Conservation (phyloP, 1,284 basidiomycete genomes). For the Naganishia cerealis region DNA sequence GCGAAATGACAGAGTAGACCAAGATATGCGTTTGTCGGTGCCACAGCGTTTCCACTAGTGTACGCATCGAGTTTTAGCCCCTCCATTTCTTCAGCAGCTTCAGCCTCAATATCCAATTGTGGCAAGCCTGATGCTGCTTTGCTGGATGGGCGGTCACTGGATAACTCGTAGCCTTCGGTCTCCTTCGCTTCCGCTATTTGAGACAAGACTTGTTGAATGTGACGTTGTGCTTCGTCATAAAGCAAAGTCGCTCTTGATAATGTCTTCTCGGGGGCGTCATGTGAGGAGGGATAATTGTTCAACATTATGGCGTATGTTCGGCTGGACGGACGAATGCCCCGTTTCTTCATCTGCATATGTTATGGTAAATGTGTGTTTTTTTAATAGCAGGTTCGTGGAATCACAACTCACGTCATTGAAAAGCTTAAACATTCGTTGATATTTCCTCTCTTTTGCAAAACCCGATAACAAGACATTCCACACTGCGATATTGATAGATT, state of each 20-base stretch:
- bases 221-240: conserved; percentile 45
- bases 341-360: conserved; percentile 51
- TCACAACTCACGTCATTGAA: conserved; percentile 46
- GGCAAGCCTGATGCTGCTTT: neutral
- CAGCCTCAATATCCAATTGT: neutral
- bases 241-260: conserved; percentile 45
- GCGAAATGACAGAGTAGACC: conserved; percentile 46
- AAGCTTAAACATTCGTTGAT: conserved; percentile 45
- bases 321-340: conserved; percentile 45
- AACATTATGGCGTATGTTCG: conserved; percentile 50
- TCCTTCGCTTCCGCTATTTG: conserved; percentile 17
- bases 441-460: conserved; percentile 39
- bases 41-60: conserved; percentile 32
- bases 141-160: neutral
- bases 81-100: conserved; percentile 25
- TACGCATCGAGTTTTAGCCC: conserved; percentile 14
- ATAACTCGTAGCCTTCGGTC: conserved; percentile 16
- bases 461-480: conserved; percentile 51
- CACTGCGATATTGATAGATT: conserved; percentile 44
- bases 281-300: conserved; percentile 43
- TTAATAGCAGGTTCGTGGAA: neutral
- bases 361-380: neutral
- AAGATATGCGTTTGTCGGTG: conserved; percentile 51
- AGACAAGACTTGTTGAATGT: conserved; percentile 34
- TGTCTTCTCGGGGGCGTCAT: conserved; percentile 37